Base-by-base conservation (phyloP, 2,329 filamentous ascomycete genomes). In the Acephala macrosclerotiorum region DNA sequence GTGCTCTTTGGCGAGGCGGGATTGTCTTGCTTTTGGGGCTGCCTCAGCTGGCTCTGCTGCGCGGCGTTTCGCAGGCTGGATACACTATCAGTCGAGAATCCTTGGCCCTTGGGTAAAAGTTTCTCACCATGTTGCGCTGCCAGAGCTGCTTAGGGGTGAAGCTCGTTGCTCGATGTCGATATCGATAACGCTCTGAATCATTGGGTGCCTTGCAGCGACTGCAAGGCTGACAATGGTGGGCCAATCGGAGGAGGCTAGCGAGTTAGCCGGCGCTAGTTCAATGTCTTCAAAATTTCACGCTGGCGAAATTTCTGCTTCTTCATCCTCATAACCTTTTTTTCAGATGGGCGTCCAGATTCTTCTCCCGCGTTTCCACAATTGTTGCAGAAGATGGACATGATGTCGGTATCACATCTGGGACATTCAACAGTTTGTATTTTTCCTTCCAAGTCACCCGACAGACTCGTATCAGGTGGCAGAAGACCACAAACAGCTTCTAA, bases 1-100 rank as follows among this genome's bases (percentile, higher is more conserved):
- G 84, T 97, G 89, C 76, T 97, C 93, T 80, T 94, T 95, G 35
- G 95, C 95, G 73, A 97, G 92, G 78, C 94, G 96, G 66, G 94
- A 97, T 75, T 88, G 89, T 68, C 91, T 91, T 63, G 83, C 80
- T 76, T 81, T 78, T 36, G 81, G 74, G 14, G 76, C 64, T 20
- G 65, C 64, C 29, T 66, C 65, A 1, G 68, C 65, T 7, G 67
- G 60, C 36, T 68, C 66, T 22, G 69, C 63, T 18, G 70, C 72
- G 47, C 72, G 72, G 49, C 75, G 74, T 71, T 75, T 77, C 22
- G 75, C 60, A 66, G 75, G 75, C 75, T 60, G 65, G 68, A n/a
- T 35, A 55, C 3, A 35, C 25, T 35, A 9, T 29, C 18, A 55
- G 8, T 40, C 22, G 7, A 36, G 22, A 42, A 20, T 0, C 29